A percentile compares a stretch with the other conserved stretches of the same genome.
These are phyloP conservation scores for Tulasnella sp. DNA, from an alignment of 768 basidiomycete species.

Conservation along the genomic window DNA sequence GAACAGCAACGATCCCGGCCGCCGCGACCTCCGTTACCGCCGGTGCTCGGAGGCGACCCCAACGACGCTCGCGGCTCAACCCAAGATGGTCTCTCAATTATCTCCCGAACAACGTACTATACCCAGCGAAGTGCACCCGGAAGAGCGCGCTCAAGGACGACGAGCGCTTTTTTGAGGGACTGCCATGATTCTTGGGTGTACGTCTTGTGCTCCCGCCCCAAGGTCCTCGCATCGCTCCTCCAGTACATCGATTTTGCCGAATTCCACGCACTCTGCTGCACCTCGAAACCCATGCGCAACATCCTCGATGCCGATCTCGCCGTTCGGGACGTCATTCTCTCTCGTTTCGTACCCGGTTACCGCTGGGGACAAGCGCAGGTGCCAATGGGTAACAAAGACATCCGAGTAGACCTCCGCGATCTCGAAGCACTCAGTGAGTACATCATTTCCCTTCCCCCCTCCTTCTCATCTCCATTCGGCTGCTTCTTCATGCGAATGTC, in stretches of 20 bases:
- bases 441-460: slow-evolving; percentile 7
- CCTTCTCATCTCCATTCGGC: neutral
- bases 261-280: slow-evolving; percentile 41
- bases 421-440: slow-evolving; percentile 62
- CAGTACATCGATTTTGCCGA: slow-evolving; percentile 39
- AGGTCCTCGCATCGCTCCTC: slow-evolving; percentile 38
- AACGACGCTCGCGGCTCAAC: neutral
- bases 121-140: neutral
- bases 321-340: slow-evolving; percentile 42
- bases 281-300: slow-evolving; percentile 39
- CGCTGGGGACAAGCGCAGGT: slow-evolving; percentile 42
- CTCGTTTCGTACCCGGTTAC: slow-evolving; percentile 58
- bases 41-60: neutral
- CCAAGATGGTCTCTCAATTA: neutral
- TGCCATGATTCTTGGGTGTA: slow-evolving; percentile 28
- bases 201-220: slow-evolving; percentile 38
- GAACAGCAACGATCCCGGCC: slow-evolving; percentile 3
- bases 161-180: neutral
- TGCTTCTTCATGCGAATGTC: neutral
- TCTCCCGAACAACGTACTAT: slow-evolving; percentile 3
- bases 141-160: neutral
- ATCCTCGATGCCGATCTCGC: slow-evolving; percentile 36
- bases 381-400: slow-evolving; percentile 35
- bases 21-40: neutral
- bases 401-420: slow-evolving; percentile 55